phyloP scores from a whole-genome alignment of 164 flowering plant genomes.

The Annona cherimola region DNA sequence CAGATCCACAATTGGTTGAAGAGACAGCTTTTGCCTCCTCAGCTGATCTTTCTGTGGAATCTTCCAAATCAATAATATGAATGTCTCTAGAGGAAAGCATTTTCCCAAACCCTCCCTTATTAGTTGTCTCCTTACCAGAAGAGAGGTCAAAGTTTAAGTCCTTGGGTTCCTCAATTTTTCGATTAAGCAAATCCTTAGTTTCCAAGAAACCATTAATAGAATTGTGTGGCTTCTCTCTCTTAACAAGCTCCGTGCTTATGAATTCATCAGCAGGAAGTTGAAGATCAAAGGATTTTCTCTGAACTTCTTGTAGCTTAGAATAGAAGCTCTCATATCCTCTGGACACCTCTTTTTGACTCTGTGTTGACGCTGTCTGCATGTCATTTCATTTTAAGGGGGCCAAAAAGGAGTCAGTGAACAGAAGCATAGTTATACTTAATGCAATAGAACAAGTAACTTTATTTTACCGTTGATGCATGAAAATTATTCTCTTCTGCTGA shows the following conservation, averaged over 20 bases:
- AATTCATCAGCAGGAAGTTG: slow-evolving; percentile 35
- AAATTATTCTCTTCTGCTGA: background rate
- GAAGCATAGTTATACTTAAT: background rate
- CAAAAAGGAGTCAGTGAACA: background rate
- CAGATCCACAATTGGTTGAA: slow-evolving; percentile 10
- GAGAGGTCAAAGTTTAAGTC: background rate
- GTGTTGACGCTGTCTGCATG: background rate
- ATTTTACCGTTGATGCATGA: background rate
- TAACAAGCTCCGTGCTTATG: slow-evolving; percentile 6
- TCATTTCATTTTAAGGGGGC: too few species aligned
- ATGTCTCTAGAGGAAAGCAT: background rate
- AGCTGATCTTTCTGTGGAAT: background rate
- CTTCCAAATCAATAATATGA: background rate
- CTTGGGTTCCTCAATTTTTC: slow-evolving; percentile 12
- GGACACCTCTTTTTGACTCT: background rate
- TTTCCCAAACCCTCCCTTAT: background rate
- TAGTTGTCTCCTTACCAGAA: background rate
- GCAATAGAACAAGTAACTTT: background rate
- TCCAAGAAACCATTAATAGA: slow-evolving; percentile 3
- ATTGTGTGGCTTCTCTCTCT: background rate
- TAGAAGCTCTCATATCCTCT: slow-evolving; percentile 5
- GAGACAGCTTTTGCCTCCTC: background rate
- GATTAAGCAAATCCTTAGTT: slow-evolving; percentile 4
- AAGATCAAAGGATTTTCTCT: slow-evolving; percentile 24
- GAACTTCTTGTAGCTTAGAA: slow-evolving; percentile 8